phyloP scores from a whole-genome alignment of 1,139 yeast species.

The Suhomyces bribrorum region DNA sequence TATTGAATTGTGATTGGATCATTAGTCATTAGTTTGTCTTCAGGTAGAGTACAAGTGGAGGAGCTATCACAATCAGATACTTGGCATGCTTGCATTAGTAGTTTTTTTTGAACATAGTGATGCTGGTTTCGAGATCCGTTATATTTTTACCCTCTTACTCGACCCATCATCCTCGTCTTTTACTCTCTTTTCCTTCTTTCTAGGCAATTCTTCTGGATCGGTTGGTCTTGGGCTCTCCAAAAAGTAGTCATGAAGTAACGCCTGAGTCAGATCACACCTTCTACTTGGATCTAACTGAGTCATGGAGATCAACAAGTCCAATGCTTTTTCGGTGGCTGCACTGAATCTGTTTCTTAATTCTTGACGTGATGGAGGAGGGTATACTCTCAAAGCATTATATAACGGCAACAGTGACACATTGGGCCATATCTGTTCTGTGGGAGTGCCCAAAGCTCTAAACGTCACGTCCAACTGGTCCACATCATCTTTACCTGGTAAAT shows the following conservation, averaged over 20 bases:
- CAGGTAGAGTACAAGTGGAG: too few species aligned
- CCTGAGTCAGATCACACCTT: conserved; percentile 66
- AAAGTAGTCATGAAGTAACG: conserved; percentile 70
- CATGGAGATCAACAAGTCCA: conserved; percentile 74
- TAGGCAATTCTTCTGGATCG: conserved; percentile 67
- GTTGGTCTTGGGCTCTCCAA: conserved; percentile 77
- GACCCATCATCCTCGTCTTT: conserved; percentile 20
- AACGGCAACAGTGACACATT: conserved; percentile 78
- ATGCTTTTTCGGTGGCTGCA: conserved; percentile 88
- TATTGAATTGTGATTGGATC: too few species aligned
- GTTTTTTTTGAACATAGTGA: too few species aligned
- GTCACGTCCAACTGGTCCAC: conserved; percentile 87
- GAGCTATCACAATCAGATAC: too few species aligned
- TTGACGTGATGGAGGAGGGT: conserved; percentile 81
- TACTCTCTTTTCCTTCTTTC: conserved; percentile 30
- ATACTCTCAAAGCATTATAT: conserved; percentile 68
- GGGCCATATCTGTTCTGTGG: conserved; percentile 92
- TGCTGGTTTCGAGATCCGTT: not conserved
- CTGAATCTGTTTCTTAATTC: conserved; percentile 83
- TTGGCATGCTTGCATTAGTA: too few species aligned
- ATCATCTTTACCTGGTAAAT: conserved; percentile 90
- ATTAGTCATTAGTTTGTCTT: too few species aligned
- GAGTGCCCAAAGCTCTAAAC: conserved; percentile 93
- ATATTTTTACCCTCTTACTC: conserved; percentile 11
- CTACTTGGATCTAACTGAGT: conserved; percentile 76